Conservation (phyloP, 768 basidiomycete genomes). For the Paxillus ammoniavirescens region DNA sequence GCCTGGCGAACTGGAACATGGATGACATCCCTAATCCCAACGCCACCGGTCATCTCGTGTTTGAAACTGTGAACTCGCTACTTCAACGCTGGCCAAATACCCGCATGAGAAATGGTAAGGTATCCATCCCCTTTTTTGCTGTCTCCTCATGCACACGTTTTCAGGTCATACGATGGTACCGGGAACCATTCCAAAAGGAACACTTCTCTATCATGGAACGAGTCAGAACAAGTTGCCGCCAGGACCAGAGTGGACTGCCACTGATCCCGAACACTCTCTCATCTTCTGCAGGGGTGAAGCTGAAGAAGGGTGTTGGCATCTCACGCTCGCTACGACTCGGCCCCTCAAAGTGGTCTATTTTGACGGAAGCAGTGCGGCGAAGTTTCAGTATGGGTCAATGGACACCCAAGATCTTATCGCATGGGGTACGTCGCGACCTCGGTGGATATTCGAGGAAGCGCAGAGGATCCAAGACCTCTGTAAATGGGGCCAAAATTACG, state of each 20-base stretch:
- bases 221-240: constrained; percentile 17
- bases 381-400: constrained; percentile 29
- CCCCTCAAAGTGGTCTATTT: constrained; percentile 33
- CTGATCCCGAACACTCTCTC: constrained; percentile 33
- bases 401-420: constrained; percentile 35
- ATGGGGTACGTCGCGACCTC: constrained; percentile 26
- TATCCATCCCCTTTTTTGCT: background rate
- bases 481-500: constrained; percentile 30
- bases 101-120: constrained; percentile 32
- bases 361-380: constrained; percentile 33
- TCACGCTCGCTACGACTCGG: constrained; percentile 28
- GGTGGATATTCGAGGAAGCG: constrained; percentile 18
- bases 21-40: constrained; percentile 22
- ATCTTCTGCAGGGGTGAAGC: constrained; percentile 32
- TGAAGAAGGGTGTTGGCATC: constrained; percentile 27
- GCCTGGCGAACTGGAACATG: constrained; percentile 17
- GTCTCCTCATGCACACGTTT: background rate
- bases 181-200: constrained; percentile 30
- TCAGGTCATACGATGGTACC: constrained; percentile 33
- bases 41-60: constrained; percentile 33
- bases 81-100: constrained; percentile 41
- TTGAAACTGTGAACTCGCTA: constrained; percentile 32
- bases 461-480: constrained; percentile 29
- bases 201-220: constrained; percentile 32
- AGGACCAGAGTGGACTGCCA: constrained; percentile 28